Conservation (phyloP, 306 rosid genomes). For the Acacia crassicarpa region DNA sequence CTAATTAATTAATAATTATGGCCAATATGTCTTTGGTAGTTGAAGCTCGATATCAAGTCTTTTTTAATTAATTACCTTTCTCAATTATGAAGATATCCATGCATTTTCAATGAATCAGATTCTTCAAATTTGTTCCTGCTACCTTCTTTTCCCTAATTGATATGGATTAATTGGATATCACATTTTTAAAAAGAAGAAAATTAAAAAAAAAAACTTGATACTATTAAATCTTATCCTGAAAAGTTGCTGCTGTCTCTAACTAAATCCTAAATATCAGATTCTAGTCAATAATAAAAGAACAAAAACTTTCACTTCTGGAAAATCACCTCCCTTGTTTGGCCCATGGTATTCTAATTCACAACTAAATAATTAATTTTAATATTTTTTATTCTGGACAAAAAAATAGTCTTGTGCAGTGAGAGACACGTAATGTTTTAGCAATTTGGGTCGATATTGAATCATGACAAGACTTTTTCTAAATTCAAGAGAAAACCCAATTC, state of each 20-base stretch:
- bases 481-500: not conserved
- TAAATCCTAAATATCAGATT: constrained; percentile 6
- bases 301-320: not conserved
- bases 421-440: not conserved
- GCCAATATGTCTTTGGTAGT: not conserved
- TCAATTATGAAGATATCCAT: constrained; percentile 4
- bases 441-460: not conserved
- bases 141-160: not conserved
- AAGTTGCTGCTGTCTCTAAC: constrained; percentile 16
- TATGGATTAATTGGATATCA: not conserved
- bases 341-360: not conserved
- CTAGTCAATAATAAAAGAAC: not conserved
- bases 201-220: not conserved
- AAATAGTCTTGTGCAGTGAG: not conserved
- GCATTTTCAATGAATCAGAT: not conserved
- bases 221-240: constrained; percentile 12
- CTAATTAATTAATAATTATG: not conserved
- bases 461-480: not conserved
- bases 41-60: not conserved
- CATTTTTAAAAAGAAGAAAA: not conserved
- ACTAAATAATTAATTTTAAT: not conserved
- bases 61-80: constrained; percentile 11
- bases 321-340: constrained; percentile 14
- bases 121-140: not conserved
- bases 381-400: not conserved